Conservation (phyloP, 495 filamentous ascomycete species). For the Penicillium alfredii region DNA sequence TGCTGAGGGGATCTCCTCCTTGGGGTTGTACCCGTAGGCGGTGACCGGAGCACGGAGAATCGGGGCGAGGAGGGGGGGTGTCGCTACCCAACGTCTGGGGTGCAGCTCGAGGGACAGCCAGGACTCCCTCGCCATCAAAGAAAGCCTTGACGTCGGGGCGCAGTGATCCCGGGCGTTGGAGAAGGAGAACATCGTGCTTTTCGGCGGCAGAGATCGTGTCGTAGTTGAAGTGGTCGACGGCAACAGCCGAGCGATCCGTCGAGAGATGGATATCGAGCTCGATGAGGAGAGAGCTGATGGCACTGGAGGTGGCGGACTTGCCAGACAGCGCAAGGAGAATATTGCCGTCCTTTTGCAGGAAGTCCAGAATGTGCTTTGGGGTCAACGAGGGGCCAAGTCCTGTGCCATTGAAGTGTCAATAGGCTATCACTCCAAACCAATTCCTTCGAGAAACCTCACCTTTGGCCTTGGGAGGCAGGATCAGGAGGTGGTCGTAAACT, state of each 20-base stretch:
- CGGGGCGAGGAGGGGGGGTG: slow-evolving; percentile 66
- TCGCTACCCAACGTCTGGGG: slow-evolving; percentile 76
- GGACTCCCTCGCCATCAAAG: slow-evolving; percentile 62
- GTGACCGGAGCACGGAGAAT: slow-evolving; percentile 75
- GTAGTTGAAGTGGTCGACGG: slow-evolving; percentile 95
- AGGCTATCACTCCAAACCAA: not conserved
- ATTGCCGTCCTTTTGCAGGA: slow-evolving; percentile 87
- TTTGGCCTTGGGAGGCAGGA: slow-evolving; percentile 85
- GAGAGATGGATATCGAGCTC: slow-evolving; percentile 90
- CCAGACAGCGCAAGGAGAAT: slow-evolving; percentile 82
- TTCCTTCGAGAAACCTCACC: slow-evolving; percentile 43
- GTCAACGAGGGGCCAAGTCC: slow-evolving; percentile 84
- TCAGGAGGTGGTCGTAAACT: slow-evolving; percentile 81
- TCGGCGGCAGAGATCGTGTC: slow-evolving; percentile 69
- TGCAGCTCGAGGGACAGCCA: slow-evolving; percentile 75
- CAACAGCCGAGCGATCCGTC: slow-evolving; percentile 70
- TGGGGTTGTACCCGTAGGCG: slow-evolving; percentile 90
- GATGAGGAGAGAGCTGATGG: slow-evolving; percentile 75
- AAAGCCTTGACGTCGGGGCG: slow-evolving; percentile 69
- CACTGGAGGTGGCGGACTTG: slow-evolving; percentile 63
- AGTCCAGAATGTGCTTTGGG: slow-evolving; percentile 80
- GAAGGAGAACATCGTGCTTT: slow-evolving; percentile 80
- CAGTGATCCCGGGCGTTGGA: slow-evolving; percentile 56
- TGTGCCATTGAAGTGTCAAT: slow-evolving; percentile 34
- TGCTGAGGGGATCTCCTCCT: slow-evolving; percentile 67